Evolutionary conservation across 2,329 filamentous ascomycete species (phyloP), one percentile per base, ranked within the genome.

Genomic region (Septoria linicola): DNA sequence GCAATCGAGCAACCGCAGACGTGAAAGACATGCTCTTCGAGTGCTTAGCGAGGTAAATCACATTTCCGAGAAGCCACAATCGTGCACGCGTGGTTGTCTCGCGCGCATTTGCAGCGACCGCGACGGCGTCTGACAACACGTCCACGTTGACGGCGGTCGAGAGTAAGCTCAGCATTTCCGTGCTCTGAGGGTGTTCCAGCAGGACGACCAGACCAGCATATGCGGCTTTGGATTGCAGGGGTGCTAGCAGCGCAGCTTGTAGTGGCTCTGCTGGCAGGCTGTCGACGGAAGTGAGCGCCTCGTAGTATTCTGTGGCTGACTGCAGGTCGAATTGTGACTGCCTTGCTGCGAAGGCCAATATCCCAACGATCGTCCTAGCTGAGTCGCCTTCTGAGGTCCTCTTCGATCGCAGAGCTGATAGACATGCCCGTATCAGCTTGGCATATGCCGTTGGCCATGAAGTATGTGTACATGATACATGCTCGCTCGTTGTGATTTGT

Each of bases 11-110:
- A 0, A 84, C 72, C 1, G 80, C 76, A 27, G 72, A 72, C 39
- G 82, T 76, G 59, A 82, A 83, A 23, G 77, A 75, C 44, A 60
- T 42, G 21, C 41, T 53, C 16, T 51, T 50, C 4, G 55, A 41
- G 7, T 50, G 25, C 8, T 60, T 63, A 8, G 57, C 54, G 13
- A 68, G 47, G 25, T 39, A 83, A 41, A 85, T 80, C 54, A 84
- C 76, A 55, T 81, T 78, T 19, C 78, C 75, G 35, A 85, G 70
- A 7, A 85, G 69, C 73, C 80, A 83, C 14, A 83, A 64, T 13
- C 77, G 74, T 52, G 68, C 68, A 35, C 73, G 67, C 66, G 63
- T 53, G 3, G 30, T 41, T 30, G 41, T 40, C 8, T 52, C 39
- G n/a, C 44, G 30, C 8, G 17, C 14, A n/a, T 27, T 47, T 39